Evolutionary conservation across 129 eudicot species (phyloP).

Genomic region (Flaveria trinervia): DNA sequence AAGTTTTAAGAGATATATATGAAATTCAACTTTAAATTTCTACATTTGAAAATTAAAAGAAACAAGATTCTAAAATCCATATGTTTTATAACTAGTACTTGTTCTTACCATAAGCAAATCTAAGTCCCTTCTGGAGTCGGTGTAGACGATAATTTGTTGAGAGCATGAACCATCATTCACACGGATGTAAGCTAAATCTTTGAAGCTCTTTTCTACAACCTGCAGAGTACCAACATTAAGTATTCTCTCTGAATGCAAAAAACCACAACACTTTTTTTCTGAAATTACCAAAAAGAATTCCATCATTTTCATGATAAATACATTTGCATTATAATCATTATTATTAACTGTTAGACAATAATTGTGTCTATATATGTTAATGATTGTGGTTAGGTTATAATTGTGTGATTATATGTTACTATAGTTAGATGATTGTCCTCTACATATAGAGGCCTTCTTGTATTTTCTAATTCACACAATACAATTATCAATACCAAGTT

Average conservation of each 20-base stretch:
- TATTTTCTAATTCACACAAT: too few species aligned
- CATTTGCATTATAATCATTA: not conserved
- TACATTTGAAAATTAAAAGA: not conserved
- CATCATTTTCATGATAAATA: not conserved
- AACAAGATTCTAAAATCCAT: not conserved
- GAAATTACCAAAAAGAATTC: not conserved
- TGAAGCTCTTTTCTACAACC: slow-evolving; percentile 69
- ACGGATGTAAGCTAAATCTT: slow-evolving; percentile 67
- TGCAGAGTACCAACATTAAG: slow-evolving; percentile 35
- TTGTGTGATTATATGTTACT: too few species aligned
- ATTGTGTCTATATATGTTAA: too few species aligned
- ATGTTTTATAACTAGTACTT: not conserved
- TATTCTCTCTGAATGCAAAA: slow-evolving; percentile 19
- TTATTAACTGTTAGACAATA: too few species aligned
- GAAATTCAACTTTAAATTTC: slow-evolving; percentile 5
- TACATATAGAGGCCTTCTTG: too few species aligned
- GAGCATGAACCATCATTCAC: slow-evolving; percentile 45
- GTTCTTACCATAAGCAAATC: slow-evolving; percentile 73
- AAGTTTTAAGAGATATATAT: not conserved
- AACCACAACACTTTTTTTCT: not conserved
- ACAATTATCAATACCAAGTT: too few species aligned
- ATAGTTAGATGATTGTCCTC: too few species aligned
- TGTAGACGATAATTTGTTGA: slow-evolving; percentile 63
- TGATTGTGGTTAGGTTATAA: too few species aligned
- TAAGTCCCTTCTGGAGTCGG: slow-evolving; percentile 59